These are phyloP conservation scores for Trichosporon sp. DNA, from an alignment of 1,284 basidiomycete species.

Conservation along the genomic window DNA sequence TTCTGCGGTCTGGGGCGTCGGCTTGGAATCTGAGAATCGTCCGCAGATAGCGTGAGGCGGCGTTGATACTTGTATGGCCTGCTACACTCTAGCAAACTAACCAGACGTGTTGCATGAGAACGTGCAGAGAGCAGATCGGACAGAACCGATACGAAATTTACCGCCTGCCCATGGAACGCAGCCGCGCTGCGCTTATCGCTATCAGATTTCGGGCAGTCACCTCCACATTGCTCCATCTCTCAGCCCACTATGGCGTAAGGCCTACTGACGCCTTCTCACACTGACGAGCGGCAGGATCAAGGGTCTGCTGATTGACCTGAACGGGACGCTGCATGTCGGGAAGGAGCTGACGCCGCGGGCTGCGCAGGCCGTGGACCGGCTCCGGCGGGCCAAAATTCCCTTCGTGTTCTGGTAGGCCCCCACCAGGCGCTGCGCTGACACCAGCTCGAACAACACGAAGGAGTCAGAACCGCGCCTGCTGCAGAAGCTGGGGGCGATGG, in stretches of 20 bases:
- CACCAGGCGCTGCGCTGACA: background rate
- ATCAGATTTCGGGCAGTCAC: background rate
- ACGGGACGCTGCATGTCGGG: constrained; percentile 64
- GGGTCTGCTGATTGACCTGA: constrained; percentile 64
- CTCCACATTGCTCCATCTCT: background rate
- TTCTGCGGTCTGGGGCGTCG: no score
- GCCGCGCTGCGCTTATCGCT: background rate
- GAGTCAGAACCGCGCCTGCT: constrained; percentile 56
- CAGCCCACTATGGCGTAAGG: background rate
- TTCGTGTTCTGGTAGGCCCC: constrained; percentile 62
- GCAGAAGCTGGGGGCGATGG: constrained; percentile 53
- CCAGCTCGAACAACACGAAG: constrained; percentile 51
- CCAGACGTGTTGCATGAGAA: background rate
- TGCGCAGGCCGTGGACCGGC: constrained; percentile 54
- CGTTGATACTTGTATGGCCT: no score
- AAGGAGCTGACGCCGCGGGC: constrained; percentile 55
- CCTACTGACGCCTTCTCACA: no score
- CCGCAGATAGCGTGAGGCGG: no score
- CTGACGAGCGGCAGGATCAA: constrained; percentile 19
- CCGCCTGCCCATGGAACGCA: background rate
- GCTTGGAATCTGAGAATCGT: no score
- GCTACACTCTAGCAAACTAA: no score
- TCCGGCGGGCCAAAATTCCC: constrained; percentile 54
- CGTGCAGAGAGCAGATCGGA: background rate
- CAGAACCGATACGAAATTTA: background rate